Evolutionary conservation across 73 alveolate genomes (phyloP).

Genomic region (Tetrahymena borealis): DNA sequence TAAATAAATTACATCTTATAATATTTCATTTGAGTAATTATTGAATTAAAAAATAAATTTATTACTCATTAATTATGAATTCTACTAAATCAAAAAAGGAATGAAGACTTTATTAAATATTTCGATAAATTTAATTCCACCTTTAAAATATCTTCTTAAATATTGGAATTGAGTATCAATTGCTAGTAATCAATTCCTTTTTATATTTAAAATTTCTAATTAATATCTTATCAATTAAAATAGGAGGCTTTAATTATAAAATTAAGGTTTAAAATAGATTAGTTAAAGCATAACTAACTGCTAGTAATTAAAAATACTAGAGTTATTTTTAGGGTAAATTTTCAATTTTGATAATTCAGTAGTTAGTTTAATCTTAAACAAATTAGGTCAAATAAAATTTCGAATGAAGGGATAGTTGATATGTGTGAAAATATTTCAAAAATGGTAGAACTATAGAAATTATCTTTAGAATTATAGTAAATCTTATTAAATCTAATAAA

Average conservation of each 20-base stretch:
- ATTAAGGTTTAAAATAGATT: neutral
- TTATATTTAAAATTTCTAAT: neutral
- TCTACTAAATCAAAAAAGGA: neutral
- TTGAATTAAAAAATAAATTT: too few relatives aligned
- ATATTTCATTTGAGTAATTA: neutral
- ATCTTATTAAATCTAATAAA: too few relatives aligned
- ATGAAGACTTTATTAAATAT: neutral
- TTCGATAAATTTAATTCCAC: neutral
- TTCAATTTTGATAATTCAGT: neutral
- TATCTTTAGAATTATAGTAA: too few relatives aligned
- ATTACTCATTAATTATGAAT: neutral
- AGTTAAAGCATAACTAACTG: neutral
- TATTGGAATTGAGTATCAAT: neutral
- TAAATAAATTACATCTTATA: neutral
- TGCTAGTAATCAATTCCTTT: neutral
- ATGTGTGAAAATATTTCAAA: too few relatives aligned
- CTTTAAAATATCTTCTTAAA: neutral
- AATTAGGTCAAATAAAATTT: neutral
- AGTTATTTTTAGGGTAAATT: neutral
- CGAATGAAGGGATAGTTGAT: too few relatives aligned
- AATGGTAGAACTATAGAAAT: too few relatives aligned
- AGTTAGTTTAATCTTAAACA: neutral
- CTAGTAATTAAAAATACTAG: neutral
- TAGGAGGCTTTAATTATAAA: neutral
- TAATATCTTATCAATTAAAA: neutral